Percentiles rank a stretch among this genome's conserved stretches.
These are phyloP conservation scores for Scheffersomyces spartinae DNA, from an alignment of 805 yeast species.

Conservation along the genomic window DNA sequence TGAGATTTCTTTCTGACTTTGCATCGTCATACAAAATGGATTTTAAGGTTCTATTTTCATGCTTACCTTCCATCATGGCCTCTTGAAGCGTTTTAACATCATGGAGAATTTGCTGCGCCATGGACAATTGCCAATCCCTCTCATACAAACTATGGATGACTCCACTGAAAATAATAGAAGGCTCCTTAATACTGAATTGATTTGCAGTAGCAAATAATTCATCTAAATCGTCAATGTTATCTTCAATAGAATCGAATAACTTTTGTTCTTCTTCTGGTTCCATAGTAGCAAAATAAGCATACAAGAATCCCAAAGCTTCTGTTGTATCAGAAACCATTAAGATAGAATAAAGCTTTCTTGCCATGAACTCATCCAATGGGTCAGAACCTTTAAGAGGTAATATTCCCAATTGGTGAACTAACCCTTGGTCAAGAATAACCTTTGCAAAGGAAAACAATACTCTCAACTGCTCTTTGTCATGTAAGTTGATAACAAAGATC, in stretches of 20 bases:
- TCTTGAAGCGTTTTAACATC: slow-evolving; percentile 35
- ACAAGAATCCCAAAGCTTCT: slow-evolving; percentile 29
- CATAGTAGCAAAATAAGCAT: slow-evolving; percentile 20
- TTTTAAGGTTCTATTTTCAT: slow-evolving; percentile 18
- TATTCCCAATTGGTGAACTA: slow-evolving; percentile 75
- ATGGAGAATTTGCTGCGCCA: slow-evolving; percentile 39
- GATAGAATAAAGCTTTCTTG: slow-evolving; percentile 22
- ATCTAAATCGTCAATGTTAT: slow-evolving; percentile 10
- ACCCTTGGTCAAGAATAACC: slow-evolving; percentile 39
- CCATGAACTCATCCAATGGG: slow-evolving; percentile 14
- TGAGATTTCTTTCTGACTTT: slow-evolving; percentile 31
- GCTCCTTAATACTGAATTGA: slow-evolving; percentile 28
- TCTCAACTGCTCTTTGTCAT: slow-evolving; percentile 38
- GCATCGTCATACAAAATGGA: slow-evolving; percentile 34
- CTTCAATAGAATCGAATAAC: slow-evolving; percentile 10
- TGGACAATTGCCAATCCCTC: slow-evolving; percentile 41
- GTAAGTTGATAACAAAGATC: slow-evolving; percentile 55
- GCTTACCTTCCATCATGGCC: slow-evolving; percentile 12
- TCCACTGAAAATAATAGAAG: slow-evolving; percentile 65
- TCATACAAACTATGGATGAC: slow-evolving; percentile 40
- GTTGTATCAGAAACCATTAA: slow-evolving; percentile 15
- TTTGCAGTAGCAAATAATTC: slow-evolving; percentile 9
- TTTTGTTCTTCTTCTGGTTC: slow-evolving; percentile 13
- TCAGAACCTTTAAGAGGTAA: slow-evolving; percentile 44
- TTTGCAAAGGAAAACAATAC: slow-evolving; percentile 39